Conservation (phyloP, 257 asterid species). For the Scutellaria galericulata region DNA sequence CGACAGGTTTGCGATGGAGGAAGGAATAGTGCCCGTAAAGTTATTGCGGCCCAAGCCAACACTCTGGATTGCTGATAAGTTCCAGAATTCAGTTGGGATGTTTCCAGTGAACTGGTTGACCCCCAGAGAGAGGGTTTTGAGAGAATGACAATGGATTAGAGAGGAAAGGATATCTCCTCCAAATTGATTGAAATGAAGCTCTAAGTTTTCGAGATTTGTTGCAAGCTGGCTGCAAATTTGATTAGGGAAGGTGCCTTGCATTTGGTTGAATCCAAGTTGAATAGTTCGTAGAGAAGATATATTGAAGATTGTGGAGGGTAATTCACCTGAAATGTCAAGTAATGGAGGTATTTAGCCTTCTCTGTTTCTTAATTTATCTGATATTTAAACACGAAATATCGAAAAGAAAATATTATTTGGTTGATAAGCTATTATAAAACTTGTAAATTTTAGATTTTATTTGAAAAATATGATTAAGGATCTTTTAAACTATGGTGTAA, state of each 20-base stretch:
- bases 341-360: background rate
- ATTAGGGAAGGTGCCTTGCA: background rate
- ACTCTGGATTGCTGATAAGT: background rate
- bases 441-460: too few relatives aligned
- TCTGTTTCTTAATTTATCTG: too few relatives aligned
- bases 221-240: background rate
- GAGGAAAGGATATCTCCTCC: background rate
- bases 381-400: too few relatives aligned
- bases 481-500: too few relatives aligned
- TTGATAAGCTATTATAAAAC: too few relatives aligned
- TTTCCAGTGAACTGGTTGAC: background rate
- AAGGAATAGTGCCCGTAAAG: conserved; percentile 27
- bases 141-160: conserved; percentile 12
- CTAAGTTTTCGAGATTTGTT: background rate
- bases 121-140: background rate
- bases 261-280: background rate
- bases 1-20: conserved; percentile 30
- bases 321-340: background rate
- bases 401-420: too few relatives aligned
- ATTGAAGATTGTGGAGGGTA: conserved; percentile 6
- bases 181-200: background rate
- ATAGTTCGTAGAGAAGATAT: background rate
- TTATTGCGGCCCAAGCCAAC: background rate
- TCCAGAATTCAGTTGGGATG: background rate
- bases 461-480: too few relatives aligned